Percentiles rank a stretch among this genome's conserved stretches.
Conservation (phyloP, 345 rosid genomes). For the Draba incana region DNA sequence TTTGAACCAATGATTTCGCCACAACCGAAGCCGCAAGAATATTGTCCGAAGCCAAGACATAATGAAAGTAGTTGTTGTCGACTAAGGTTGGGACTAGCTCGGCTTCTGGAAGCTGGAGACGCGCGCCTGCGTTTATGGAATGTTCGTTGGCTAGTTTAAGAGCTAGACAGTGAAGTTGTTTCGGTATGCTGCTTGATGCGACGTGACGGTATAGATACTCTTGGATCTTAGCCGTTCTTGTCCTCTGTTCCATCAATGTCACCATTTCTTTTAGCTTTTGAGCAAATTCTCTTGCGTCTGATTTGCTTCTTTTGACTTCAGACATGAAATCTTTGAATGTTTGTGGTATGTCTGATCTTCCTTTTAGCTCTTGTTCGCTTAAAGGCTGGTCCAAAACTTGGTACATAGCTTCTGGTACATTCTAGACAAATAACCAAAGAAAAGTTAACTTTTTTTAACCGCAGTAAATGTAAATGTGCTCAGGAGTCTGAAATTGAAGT, state of each 20-base stretch:
- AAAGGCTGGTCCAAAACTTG: slow-evolving; percentile 66
- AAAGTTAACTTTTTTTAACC: background rate
- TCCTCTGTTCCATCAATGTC: slow-evolving; percentile 78
- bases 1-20: slow-evolving; percentile 68
- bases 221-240: slow-evolving; percentile 90
- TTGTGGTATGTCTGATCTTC: slow-evolving; percentile 79
- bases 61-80: slow-evolving; percentile 79
- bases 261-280: slow-evolving; percentile 92
- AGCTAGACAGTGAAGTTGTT: slow-evolving; percentile 87
- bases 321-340: slow-evolving; percentile 78
- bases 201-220: slow-evolving; percentile 89
- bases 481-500: slow-evolving; percentile 17
- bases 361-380: slow-evolving; percentile 63
- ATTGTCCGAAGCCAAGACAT: slow-evolving; percentile 88
- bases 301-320: slow-evolving; percentile 56
- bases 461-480: background rate
- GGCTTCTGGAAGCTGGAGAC: slow-evolving; percentile 85
- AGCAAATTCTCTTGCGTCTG: slow-evolving; percentile 85
- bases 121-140: slow-evolving; percentile 89
- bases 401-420: slow-evolving; percentile 91
- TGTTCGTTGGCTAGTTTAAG: slow-evolving; percentile 84
- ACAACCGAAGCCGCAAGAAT: slow-evolving; percentile 94
- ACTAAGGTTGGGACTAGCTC: slow-evolving; percentile 87
- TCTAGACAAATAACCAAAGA: slow-evolving; percentile 25
- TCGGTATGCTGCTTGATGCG: slow-evolving; percentile 95